Conservation (phyloP, 768 basidiomycete species). For the Auricularia heimuer region DNA sequence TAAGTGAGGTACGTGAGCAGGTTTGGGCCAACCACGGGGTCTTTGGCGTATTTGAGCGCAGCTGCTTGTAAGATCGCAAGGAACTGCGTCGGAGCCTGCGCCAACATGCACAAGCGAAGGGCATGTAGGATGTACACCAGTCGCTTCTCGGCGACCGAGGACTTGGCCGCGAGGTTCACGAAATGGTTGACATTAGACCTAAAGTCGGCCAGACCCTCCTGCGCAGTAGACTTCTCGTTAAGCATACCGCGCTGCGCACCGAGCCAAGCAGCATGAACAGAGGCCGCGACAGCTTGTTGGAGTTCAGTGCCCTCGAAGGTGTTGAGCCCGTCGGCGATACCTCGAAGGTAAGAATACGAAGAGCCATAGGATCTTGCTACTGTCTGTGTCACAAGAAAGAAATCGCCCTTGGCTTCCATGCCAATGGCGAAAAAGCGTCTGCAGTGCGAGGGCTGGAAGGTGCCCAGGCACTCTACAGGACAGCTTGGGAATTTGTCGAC, state of each 20-base stretch:
- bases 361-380: neutral
- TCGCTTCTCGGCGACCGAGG: neutral
- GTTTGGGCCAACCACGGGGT: neutral
- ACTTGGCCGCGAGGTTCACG: neutral
- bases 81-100: neutral
- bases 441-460: too few species aligned
- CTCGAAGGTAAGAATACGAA: neutral
- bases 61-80: neutral
- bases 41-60: neutral
- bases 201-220: neutral
- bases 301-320: neutral
- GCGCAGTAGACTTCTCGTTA: neutral
- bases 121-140: neutral
- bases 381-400: too few species aligned
- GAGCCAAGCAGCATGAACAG: neutral
- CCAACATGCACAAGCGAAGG: neutral
- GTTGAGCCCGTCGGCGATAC: neutral
- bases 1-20: neutral
- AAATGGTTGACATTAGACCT: neutral
- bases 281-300: neutral
- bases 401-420: too few species aligned
- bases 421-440: too few species aligned
- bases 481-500: neutral
- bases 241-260: neutral
- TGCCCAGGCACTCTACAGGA: neutral